Base-by-base conservation (phyloP, 345 rosid genomes). In the Sisymbrium altissimum region DNA sequence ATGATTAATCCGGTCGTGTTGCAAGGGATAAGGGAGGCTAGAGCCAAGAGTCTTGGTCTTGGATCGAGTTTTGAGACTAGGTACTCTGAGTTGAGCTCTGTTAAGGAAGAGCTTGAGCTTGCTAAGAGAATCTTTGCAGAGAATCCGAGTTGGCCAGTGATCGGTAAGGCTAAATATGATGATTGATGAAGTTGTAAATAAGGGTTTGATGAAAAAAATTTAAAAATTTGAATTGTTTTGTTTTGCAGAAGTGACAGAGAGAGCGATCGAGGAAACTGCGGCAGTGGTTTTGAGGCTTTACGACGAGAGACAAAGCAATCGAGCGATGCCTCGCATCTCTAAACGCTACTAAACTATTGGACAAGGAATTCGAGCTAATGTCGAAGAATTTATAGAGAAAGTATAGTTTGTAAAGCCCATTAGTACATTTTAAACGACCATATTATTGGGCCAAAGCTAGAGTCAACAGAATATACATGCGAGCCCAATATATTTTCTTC, bases 231-330 rank as follows among this genome's bases (percentile, higher is more conserved):
- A 57, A 12, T 19, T 21, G 57, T 75, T 30, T 60, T 78, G 30
- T 76, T 48, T 54, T 87, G 80, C 84, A 94, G 99, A 92, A 80
- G 97, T 92, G 69, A 91, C 97, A 9, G 97, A 87, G 54, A 91
- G 91, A 78, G 97, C 99, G 29, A 85, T 89, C 13, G 96, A 95
- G 82, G 97, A 95, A 86, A 89, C 92, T 66, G 96, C 93, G 1
- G 97, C 97, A 5, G 87, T 90, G 54, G 67, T 95, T 19, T 74
- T 92, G 79, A 88, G 90, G 84, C 87, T 91, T 62, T 83, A 79
- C 71, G 88, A 88, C 67, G 94, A 93, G 60, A 81, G 92, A 75
- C 84, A 77, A 82, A 71, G 86, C 29, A 89, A 66, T 69, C 80
- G 90, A 67, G 79, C 80, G 5, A 92, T 90, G 96, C 97, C 97